Evolutionary conservation across 345 rosid genomes (phyloP).

Genomic region (Xanthoceras sorbifolium): DNA sequence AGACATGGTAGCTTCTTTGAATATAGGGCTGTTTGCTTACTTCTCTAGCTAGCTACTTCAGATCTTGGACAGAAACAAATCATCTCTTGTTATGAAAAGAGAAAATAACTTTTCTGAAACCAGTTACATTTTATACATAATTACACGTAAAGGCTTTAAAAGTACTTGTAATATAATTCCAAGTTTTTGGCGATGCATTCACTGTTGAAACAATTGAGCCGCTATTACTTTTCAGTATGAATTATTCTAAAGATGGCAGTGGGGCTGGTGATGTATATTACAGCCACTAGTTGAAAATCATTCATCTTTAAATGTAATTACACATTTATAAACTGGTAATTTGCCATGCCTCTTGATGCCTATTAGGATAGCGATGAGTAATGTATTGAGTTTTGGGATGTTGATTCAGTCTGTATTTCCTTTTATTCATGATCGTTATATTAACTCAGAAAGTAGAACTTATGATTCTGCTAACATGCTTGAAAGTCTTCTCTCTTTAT

Average conservation of each 20-base stretch:
- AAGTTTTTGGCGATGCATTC: background rate
- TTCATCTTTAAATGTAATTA: background rate
- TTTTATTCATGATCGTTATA: background rate
- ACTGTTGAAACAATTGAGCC: background rate
- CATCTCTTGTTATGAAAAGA: background rate
- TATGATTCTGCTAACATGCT: background rate
- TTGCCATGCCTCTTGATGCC: background rate
- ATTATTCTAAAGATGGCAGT: background rate
- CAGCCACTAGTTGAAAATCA: background rate
- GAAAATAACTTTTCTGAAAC: background rate
- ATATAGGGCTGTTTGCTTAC: background rate
- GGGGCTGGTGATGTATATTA: background rate
- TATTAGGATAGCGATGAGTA: background rate
- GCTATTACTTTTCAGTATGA: background rate
- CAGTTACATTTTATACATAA: background rate
- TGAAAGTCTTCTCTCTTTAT: background rate
- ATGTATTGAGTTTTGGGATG: background rate
- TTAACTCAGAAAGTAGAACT: conserved; percentile 1
- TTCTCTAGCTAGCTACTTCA: background rate
- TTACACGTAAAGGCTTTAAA: background rate
- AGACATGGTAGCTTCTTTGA: background rate
- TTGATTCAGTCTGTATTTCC: background rate
- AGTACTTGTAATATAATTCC: background rate
- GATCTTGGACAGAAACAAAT: too few relatives aligned
- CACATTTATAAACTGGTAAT: background rate